These are phyloP conservation scores for Austroboletus festivus DNA, from an alignment of 768 basidiomycete genomes.

Conservation along the genomic window DNA sequence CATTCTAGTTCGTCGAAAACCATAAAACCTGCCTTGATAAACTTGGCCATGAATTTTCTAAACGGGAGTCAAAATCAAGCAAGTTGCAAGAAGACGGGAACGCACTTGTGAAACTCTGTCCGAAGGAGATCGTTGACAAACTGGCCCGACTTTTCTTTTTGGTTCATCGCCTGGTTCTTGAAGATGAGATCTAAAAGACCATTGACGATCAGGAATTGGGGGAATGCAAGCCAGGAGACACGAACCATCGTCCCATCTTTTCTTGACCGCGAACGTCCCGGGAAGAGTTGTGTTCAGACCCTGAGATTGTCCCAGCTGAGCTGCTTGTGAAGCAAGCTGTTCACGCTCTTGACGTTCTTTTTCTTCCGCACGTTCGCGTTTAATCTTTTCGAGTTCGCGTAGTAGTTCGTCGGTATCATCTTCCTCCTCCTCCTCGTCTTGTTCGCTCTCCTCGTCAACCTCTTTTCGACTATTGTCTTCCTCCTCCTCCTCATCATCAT, in stretches of 20 bases:
- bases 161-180: slow-evolving; percentile 91
- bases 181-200: slow-evolving; percentile 84
- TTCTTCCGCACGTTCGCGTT: slow-evolving; percentile 92
- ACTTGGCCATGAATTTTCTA: slow-evolving; percentile 91
- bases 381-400: slow-evolving; percentile 97
- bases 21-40: slow-evolving; percentile 63
- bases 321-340: slow-evolving; percentile 56
- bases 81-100: slow-evolving; percentile 15
- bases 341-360: slow-evolving; percentile 80
- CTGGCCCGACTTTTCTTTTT: slow-evolving; percentile 61
- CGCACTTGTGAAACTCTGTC: slow-evolving; percentile 91
- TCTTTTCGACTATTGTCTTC: slow-evolving; percentile 41
- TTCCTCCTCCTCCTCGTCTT: slow-evolving; percentile 58
- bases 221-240: slow-evolving; percentile 8
- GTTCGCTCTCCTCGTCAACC: slow-evolving; percentile 42
- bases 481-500: slow-evolving; percentile 82
- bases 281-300: slow-evolving; percentile 72
- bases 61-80: slow-evolving; percentile 7
- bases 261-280: slow-evolving; percentile 87
- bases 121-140: slow-evolving; percentile 96
- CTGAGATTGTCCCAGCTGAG: slow-evolving; percentile 72
- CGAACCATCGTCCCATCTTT: slow-evolving; percentile 93
- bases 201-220: not conserved
- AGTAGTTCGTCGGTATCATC: slow-evolving; percentile 83
- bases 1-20: not conserved